Evolutionary conservation across 2,329 filamentous ascomycete genomes (phyloP).

Genomic region (Xylaria digitata): DNA sequence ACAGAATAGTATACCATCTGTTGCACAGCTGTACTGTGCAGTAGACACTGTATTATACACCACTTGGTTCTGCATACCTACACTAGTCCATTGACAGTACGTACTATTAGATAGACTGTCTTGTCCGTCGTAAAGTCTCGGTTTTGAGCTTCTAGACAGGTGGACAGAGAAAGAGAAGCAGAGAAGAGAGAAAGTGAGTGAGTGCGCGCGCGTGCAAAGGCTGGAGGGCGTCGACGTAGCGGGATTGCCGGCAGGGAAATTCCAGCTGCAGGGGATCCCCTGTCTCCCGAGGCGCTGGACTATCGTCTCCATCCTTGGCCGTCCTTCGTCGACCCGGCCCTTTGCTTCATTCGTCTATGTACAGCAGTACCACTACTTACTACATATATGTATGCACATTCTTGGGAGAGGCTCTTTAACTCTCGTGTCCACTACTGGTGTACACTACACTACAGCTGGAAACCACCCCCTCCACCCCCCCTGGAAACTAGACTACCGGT

Average conservation of each 20-base stretch:
- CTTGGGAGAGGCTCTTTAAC: slow-evolving; percentile 34
- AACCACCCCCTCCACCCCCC: slow-evolving; percentile 3
- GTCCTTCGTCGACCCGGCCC: slow-evolving; percentile 27
- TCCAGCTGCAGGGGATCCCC: slow-evolving; percentile 46
- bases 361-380: slow-evolving; percentile 20
- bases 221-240: slow-evolving; percentile 34
- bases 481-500: slow-evolving; percentile 19
- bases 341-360: slow-evolving; percentile 28
- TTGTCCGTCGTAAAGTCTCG: slow-evolving; percentile 29
- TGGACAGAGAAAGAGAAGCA: neutral
- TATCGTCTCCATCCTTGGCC: slow-evolving; percentile 29
- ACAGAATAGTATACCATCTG: neutral
- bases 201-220: slow-evolving; percentile 9
- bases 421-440: too few species aligned
- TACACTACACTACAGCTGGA: slow-evolving; percentile 17
- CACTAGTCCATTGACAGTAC: neutral
- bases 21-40: neutral
- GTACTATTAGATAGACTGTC: neutral
- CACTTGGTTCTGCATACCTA: neutral
- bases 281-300: slow-evolving; percentile 41
- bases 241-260: slow-evolving; percentile 46
- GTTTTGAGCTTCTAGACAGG: slow-evolving; percentile 24
- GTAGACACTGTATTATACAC: neutral
- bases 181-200: too few species aligned
- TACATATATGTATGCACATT: slow-evolving; percentile 20